Evolutionary conservation across 768 basidiomycete genomes (phyloP), one percentile per base, ranked within the genome.

Genomic region (Cubamyces sp.): DNA sequence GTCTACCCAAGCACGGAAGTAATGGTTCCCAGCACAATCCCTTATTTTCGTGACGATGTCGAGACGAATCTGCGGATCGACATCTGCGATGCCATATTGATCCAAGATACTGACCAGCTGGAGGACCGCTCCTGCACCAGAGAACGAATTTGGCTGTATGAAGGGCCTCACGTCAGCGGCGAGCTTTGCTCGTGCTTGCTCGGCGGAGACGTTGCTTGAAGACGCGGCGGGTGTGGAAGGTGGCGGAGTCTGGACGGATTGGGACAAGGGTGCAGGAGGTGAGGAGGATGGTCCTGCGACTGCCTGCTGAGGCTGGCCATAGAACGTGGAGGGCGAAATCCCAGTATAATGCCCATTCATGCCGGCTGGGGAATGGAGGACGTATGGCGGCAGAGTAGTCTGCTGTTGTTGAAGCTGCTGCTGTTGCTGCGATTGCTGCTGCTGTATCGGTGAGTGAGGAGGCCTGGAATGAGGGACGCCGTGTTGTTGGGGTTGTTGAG

Each of bases 1-100:
- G 72, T 92, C 91, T 16, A 85, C 82, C 91, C 92, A 94, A 5
- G 91, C 91, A 45, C 90, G 85, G 72, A 90, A 93, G 70, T 94
- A 94, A 68, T 91, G 90, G 70, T 92, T 91, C 43, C 86, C 89
- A 28, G 92, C 92, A 50, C 87, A 85, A 73, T 94, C 91, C 65
- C 92, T 82, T 66, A 94, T 89, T 74, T 86, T 88, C 18, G 87
- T 88, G 57, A 94, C 75, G 55, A 94, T 87, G 71, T 94, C 90
- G 57, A 89, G 70, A 5, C 92, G 87, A 19, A 81, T 81, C n/a
- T 76, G 61, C 6, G 83, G 75, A 57, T 91, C 88, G 23, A 91
- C 85, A 25, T 91, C 88, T 50, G 79, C 70, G 18, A 82, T 74
- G 34, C 90, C 87, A 71, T 80, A 88, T 47, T 86, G 81, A 43